Conservation (phyloP, 495 filamentous ascomycete species). For the Annulohypoxylon maeteangense region DNA sequence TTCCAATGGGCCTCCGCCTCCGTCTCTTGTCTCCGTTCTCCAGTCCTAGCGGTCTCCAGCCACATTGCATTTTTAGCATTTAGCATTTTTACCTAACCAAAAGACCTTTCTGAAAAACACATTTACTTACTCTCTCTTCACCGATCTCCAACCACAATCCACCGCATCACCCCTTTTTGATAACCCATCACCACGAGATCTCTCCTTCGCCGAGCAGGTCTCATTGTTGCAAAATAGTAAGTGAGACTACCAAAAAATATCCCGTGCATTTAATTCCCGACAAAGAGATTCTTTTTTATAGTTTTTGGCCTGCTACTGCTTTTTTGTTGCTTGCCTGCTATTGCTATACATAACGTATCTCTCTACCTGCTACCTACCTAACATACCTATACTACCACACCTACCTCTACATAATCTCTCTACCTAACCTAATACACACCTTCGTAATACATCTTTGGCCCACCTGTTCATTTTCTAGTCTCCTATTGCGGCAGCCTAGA, state of each 20-base stretch:
- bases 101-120: constrained; percentile 35
- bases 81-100: constrained; percentile 52
- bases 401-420: constrained; percentile 4
- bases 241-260: constrained; percentile 23
- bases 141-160: constrained; percentile 49
- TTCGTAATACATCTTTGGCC: constrained; percentile 22
- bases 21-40: constrained; percentile 13
- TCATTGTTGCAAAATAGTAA: constrained; percentile 51
- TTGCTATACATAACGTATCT: constrained; percentile 8
- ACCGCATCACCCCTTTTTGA: constrained; percentile 47
- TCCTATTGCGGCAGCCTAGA: constrained; percentile 48
- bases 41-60: constrained; percentile 42
- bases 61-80: constrained; percentile 45
- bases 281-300: constrained; percentile 35
- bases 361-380: neutral
- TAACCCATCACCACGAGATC: constrained; percentile 50
- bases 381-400: neutral
- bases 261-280: constrained; percentile 17
- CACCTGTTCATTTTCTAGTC: constrained; percentile 43
- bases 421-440: constrained; percentile 14
- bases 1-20: constrained; percentile 31
- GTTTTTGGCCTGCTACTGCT: constrained; percentile 20
- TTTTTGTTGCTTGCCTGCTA: constrained; percentile 18
- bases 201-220: constrained; percentile 53
- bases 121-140: constrained; percentile 45